phyloP scores from a whole-genome alignment of 2,329 filamentous ascomycete genomes.

The Zelopaecilomyces penicillatus region DNA sequence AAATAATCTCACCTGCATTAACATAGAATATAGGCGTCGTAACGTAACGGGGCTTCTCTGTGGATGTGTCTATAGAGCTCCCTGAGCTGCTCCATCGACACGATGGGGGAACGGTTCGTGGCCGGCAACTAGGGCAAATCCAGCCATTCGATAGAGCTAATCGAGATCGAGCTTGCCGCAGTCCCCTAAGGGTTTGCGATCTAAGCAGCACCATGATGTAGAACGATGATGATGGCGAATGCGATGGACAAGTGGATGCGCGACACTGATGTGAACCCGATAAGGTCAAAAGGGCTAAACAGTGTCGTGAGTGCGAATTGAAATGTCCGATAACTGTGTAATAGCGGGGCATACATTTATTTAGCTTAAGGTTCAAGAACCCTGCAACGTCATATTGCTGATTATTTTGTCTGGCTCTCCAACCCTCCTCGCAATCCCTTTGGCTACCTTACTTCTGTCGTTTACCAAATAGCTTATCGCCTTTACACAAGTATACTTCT shows the following conservation, averaged over 20 bases:
- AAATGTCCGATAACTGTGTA: conserved; percentile 10
- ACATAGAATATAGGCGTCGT: conserved; percentile 99
- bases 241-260: no score
- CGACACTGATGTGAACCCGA: no score
- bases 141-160: conserved; percentile 14
- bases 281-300: not conserved
- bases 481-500: not conserved
- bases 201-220: conserved; percentile 20
- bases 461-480: not conserved
- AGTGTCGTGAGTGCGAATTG: conserved; percentile 12
- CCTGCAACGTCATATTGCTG: not conserved
- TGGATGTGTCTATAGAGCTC: conserved; percentile 12
- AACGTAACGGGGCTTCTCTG: conserved; percentile 78
- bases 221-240: no score
- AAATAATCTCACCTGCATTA: conserved; percentile 63
- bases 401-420: not conserved
- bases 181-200: conserved; percentile 17
- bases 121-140: conserved; percentile 21
- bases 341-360: conserved; percentile 1
- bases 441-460: not conserved
- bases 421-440: not conserved
- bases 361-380: not conserved
- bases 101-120: conserved; percentile 12
- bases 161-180: conserved; percentile 14
- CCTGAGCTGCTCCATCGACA: conserved; percentile 25